Base-by-base conservation (phyloP, 139 green algal genomes). In the Deuterostichococcus epilithicus region DNA sequence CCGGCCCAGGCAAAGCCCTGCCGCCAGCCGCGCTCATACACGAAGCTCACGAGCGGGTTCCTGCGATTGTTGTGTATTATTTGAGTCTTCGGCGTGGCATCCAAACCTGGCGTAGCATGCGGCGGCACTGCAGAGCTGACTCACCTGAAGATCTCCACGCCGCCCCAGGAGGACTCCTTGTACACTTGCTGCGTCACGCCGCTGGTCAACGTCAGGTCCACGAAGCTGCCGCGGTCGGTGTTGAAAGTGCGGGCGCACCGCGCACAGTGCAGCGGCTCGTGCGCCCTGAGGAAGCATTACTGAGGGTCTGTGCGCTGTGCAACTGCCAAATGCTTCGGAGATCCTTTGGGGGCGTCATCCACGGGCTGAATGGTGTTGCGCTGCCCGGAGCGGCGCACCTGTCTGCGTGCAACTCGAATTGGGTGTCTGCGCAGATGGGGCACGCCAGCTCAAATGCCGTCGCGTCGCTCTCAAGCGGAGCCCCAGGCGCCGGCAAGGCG, bases 11-110 rank as follows among this genome's bases (percentile, higher is more conserved):
- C 77, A 77, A 99, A 99, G 30, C 80, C 81, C 78, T 98, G 94
- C 3, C 95, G 75, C 94, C 94, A 99, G 18, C 95, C 95, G 6
- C 95, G 86, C 84, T 99, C 95, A 84, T 99, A 99, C 2, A 88
- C 87, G 69, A 92, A 96, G 67, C 76, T 89, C 0, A 99, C 85
- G 23, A 95, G 71, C 30, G 94, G 94, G 70, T 72, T 88, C 85
- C 87, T 92, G 83, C 33, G 74, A 13, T 52, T 23, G n/a, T n/a
- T n/a, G n/a, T n/a, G n/a, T 18, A 22, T 18, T 63, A 63, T 22
- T 63, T 63, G 18, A 63, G 47, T 18, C 18, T 30, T 28, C 23
- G 32, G 70, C 18, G 70, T 15, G 13, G 39, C 72, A 69, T 33
- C 8, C 37, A 59, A 22, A 28, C 45, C 8, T 32, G 32, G 65